phyloP scores from a whole-genome alignment of 2,329 filamentous ascomycete genomes.

The Hypoxylon sp. region DNA sequence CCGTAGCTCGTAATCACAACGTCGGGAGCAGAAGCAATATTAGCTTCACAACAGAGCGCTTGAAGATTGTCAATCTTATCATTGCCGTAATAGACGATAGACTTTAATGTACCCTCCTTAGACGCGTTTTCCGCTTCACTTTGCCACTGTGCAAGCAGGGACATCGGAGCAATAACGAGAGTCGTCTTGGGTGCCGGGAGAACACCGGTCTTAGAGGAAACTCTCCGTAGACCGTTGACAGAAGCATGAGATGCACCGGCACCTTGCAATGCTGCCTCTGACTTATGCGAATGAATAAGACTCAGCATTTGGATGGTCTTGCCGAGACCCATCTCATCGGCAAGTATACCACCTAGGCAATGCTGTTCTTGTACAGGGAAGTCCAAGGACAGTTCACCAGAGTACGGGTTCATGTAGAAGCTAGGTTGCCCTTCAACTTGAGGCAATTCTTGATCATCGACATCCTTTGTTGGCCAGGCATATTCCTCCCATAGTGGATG shows the following conservation, averaged over 20 bases:
- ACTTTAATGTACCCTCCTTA: slow-evolving; percentile 83
- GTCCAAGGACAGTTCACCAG: slow-evolving; percentile 89
- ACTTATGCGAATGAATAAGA: slow-evolving; percentile 86
- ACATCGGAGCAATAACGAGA: slow-evolving; percentile 96
- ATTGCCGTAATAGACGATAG: slow-evolving; percentile 90
- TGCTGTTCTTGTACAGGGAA: slow-evolving; percentile 96
- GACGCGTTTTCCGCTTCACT: slow-evolving; percentile 95
- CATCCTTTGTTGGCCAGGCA: slow-evolving; percentile 87
- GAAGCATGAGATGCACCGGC: slow-evolving; percentile 57
- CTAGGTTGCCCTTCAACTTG: slow-evolving; percentile 74
- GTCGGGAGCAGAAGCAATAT: slow-evolving; percentile 83
- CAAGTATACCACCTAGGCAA: slow-evolving; percentile 91
- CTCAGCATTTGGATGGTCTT: slow-evolving; percentile 99
- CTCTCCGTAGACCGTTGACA: slow-evolving; percentile 73
- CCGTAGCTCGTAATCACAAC: slow-evolving; percentile 97
- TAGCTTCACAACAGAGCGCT: slow-evolving; percentile 81
- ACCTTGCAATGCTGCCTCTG: slow-evolving; percentile 63
- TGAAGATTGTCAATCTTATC: slow-evolving; percentile 87
- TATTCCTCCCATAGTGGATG: slow-evolving; percentile 99
- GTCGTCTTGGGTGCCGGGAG: slow-evolving; percentile 88
- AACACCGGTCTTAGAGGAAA: slow-evolving; percentile 70
- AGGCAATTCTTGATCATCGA: slow-evolving; percentile 83
- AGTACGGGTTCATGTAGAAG: slow-evolving; percentile 98
- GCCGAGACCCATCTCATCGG: slow-evolving; percentile 97
- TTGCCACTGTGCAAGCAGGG: slow-evolving; percentile 95